Evolutionary conservation across 2,329 filamentous ascomycete species (phyloP).

Genomic region (Alternaria ventricosa): DNA sequence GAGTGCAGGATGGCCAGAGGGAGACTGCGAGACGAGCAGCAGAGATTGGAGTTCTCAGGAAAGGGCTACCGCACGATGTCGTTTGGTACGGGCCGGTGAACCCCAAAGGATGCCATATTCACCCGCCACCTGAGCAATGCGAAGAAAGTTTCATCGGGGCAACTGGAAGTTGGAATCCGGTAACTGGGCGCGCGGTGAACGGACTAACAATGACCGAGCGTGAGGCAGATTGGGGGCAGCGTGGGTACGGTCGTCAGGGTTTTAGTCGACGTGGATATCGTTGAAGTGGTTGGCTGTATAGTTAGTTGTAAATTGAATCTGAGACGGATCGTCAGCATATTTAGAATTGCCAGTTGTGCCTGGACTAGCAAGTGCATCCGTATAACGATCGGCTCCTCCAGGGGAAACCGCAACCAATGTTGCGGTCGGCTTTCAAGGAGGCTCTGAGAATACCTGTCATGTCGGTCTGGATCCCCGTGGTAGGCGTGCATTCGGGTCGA

Average conservation of each 20-base stretch:
- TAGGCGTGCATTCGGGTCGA: neutral
- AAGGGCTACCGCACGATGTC: neutral
- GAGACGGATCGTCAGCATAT: neutral
- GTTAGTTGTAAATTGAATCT: neutral
- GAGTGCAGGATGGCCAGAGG: neutral
- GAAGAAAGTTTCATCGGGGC: neutral
- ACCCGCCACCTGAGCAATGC: neutral
- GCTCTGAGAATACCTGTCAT: neutral
- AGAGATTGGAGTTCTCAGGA: neutral
- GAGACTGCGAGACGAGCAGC: neutral
- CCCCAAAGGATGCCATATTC: neutral
- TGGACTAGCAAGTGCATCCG: neutral
- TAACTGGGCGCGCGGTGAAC: neutral
- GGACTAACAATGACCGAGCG: neutral
- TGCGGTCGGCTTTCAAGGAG: neutral
- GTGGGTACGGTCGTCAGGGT: neutral
- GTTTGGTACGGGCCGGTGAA: neutral
- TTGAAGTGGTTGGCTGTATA: neutral
- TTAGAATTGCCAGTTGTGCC: neutral
- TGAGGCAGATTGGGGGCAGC: neutral
- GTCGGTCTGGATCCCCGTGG: neutral
- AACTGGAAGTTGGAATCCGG: neutral
- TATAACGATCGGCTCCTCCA: neutral
- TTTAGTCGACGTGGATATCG: neutral
- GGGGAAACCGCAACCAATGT: neutral